Evolutionary conservation across 108 stramenopile species (phyloP), one percentile per base, ranked within the genome.

Genomic region (Cyclotella choctawhatcheeana): DNA sequence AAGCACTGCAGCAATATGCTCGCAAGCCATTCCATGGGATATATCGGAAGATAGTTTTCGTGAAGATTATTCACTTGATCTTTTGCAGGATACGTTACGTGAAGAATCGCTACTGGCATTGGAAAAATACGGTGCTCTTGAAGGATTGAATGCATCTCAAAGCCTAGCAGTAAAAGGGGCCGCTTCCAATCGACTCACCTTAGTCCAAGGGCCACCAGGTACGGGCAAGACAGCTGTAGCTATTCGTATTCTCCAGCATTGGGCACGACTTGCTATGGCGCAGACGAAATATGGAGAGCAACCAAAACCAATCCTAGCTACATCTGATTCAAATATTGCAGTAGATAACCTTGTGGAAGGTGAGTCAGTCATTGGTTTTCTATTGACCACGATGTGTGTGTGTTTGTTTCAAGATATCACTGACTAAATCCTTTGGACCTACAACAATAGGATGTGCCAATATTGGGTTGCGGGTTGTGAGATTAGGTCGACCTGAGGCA

Each of bases 321-420:
- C 93, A 8, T 90, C 89, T 3, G 96, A 97, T 86, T 97, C 96
- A 26, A 98, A 99, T 75, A 97, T 97, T 67, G 98, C 98, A 17
- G 98, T 98, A 5, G 98, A 99, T 71, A 97, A 99, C 73, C 71
- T 99, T 35, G 91, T 98, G 25, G 97, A 97, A 77, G 97, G 59
- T 60, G 0, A 37, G 59, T 24, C n/a, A n/a, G n/a, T n/a, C n/a
- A n/a, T n/a, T n/a, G n/a, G n/a, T n/a, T n/a, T n/a, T n/a, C n/a
- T n/a, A n/a, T n/a, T n/a, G n/a, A n/a, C n/a, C n/a, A n/a, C n/a
- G n/a, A n/a, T n/a, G n/a, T n/a, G n/a, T n/a, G n/a, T n/a, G n/a
- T n/a, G n/a, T n/a, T n/a, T n/a, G n/a, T n/a, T n/a, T n/a, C n/a
- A n/a, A n/a, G n/a, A n/a, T n/a, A n/a, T n/a, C n/a, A n/a, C n/a